These are phyloP conservation scores for Oryza meridionalis DNA, from an alignment of 176 grass and related monocot genomes.

Conservation along the genomic window DNA sequence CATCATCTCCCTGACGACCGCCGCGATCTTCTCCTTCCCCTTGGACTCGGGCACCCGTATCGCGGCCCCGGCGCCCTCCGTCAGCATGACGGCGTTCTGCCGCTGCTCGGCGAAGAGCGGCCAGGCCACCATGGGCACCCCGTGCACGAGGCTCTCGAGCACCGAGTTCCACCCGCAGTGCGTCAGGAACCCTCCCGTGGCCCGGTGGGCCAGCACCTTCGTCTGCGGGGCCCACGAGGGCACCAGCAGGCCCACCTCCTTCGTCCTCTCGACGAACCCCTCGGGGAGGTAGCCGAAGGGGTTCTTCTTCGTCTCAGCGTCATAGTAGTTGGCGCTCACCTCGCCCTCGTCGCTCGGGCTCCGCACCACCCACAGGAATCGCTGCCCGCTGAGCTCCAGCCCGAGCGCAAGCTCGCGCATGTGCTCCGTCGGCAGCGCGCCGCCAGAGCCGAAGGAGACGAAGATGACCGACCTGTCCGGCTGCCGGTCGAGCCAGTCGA, in stretches of 20 bases:
- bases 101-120: constrained; percentile 62
- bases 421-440: constrained; percentile 29
- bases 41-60: constrained; percentile 12
- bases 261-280: constrained; percentile 30
- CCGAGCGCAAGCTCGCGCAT: constrained; percentile 60
- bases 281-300: constrained; percentile 45
- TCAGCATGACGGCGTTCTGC: constrained; percentile 57
- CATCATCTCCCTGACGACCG: constrained; percentile 49
- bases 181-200: constrained; percentile 63
- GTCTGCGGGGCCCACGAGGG: constrained; percentile 52
- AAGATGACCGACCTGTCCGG: constrained; percentile 51
- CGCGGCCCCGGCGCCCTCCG: constrained; percentile 22
- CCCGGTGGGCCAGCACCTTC: constrained; percentile 40
- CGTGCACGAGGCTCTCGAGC: constrained; percentile 50
- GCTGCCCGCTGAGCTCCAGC: constrained; percentile 55
- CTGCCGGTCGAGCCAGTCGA: constrained; percentile 66
- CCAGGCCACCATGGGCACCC: constrained; percentile 72
- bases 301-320: constrained; percentile 49
- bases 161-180: constrained; percentile 79
- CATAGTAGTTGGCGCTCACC: constrained; percentile 49
- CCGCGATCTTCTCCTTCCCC: constrained; percentile 40
- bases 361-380: constrained; percentile 70
- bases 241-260: constrained; percentile 36
- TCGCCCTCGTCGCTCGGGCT: constrained; percentile 51
- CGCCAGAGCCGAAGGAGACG: constrained; percentile 65